These are phyloP conservation scores for Pseudomonodictys pantanalensis DNA, from an alignment of 495 filamentous ascomycete species.

Conservation along the genomic window DNA sequence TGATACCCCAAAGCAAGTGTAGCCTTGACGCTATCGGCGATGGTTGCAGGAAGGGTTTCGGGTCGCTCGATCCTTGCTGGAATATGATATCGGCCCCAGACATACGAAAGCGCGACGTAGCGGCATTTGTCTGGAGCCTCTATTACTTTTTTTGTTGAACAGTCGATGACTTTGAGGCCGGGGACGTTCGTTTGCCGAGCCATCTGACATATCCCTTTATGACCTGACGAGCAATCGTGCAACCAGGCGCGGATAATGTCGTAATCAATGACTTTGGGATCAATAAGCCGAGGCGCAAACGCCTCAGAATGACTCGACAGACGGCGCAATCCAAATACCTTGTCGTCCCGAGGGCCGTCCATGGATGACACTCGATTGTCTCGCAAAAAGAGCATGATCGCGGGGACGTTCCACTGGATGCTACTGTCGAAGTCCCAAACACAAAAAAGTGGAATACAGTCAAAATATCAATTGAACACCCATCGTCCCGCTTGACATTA, in stretches of 20 bases:
- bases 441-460: no score
- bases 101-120: background rate
- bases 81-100: constrained; percentile 1
- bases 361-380: background rate
- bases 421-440: no score
- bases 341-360: background rate
- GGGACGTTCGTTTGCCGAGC: background rate
- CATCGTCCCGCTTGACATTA: no score
- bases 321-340: background rate
- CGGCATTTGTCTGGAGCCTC: background rate
- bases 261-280: background rate
- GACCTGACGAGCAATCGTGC: background rate
- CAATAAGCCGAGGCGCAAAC: background rate
- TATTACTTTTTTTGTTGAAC: background rate
- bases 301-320: background rate
- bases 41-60: background rate
- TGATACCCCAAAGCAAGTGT: background rate
- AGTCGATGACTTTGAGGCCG: background rate
- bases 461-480: no score
- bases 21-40: background rate
- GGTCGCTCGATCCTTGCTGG: background rate
- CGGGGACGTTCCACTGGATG: no score
- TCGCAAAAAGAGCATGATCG: no score
- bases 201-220: background rate
- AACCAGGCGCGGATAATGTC: background rate